Conservation (phyloP, 768 basidiomycete species). For the Xanthoconium stramineum region DNA sequence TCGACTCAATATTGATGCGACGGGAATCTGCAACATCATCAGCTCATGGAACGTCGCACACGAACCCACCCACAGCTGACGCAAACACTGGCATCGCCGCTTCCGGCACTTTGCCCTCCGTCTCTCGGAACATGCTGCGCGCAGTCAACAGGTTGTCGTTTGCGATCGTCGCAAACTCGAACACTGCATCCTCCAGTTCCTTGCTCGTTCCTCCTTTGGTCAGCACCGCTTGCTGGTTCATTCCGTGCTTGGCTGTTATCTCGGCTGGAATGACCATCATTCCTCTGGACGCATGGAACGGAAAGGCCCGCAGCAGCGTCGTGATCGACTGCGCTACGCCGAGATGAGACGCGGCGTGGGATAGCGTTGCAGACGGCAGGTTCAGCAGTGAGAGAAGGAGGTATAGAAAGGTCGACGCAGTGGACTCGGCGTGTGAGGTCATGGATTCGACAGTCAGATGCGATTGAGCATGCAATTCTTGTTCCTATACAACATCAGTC, state of each 20-base stretch:
- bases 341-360: conserved; percentile 80
- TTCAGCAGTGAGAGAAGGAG: conserved; percentile 66
- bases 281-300: conserved; percentile 71
- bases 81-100: conserved; percentile 71
- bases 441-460: conserved; percentile 68
- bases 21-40: conserved; percentile 52
- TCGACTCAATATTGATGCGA: conserved; percentile 57
- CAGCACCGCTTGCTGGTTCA: conserved; percentile 79
- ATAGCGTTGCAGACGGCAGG: conserved; percentile 52
- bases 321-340: conserved; percentile 70
- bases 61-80: conserved; percentile 52
- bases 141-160: conserved; percentile 80
- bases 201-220: conserved; percentile 48
- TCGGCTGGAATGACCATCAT: conserved; percentile 78
- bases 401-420: conserved; percentile 75
- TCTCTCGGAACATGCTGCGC: conserved; percentile 60
- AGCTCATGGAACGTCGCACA: background rate
- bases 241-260: conserved; percentile 72
- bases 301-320: conserved; percentile 71
- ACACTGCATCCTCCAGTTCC: conserved; percentile 75
- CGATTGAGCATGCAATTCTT: conserved; percentile 60
- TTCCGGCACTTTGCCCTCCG: conserved; percentile 50
- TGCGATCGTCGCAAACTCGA: conserved; percentile 76
- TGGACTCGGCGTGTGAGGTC: conserved; percentile 74
- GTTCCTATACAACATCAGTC: conserved; percentile 44